Evolutionary conservation across 108 stramenopile species (phyloP).

Genomic region (Nitzschia sp.): DNA sequence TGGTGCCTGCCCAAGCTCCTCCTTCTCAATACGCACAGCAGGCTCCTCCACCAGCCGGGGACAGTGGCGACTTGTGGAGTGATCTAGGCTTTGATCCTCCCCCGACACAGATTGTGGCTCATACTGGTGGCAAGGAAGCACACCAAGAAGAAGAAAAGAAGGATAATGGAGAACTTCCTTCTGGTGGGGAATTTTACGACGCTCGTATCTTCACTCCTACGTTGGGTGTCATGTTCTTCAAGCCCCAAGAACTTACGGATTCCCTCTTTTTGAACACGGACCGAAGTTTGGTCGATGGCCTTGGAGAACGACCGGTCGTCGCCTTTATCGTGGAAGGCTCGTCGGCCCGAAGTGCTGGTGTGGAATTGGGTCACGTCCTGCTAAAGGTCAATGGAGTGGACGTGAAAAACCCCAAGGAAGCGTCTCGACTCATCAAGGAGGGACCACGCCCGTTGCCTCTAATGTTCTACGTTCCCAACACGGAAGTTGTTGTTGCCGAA

Average conservation of each 20-base stretch:
- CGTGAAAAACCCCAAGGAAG: constrained; percentile 90
- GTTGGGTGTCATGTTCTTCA: constrained; percentile 93
- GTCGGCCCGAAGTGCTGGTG: constrained; percentile 79
- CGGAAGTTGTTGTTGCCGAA: constrained; percentile 80
- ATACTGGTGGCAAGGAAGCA: constrained; percentile 25
- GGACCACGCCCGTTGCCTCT: constrained; percentile 84
- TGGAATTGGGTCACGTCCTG: constrained; percentile 85
- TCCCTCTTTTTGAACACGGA: constrained; percentile 84
- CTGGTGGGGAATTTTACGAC: constrained; percentile 90
- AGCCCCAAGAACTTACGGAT: constrained; percentile 86
- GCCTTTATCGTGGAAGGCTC: constrained; percentile 90
- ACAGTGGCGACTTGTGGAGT: constrained; percentile 65
- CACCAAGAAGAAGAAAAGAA: constrained; percentile 45
- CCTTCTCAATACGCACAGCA: constrained; percentile 27
- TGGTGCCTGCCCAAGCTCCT: constrained; percentile 26
- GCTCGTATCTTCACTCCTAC: constrained; percentile 90
- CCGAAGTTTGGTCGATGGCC: constrained; percentile 58
- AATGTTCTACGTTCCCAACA: constrained; percentile 86
- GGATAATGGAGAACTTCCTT: constrained; percentile 68
- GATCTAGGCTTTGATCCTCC: constrained; percentile 66
- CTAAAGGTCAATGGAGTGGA: constrained; percentile 89
- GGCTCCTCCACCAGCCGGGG: constrained; percentile 19
- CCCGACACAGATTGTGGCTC: constrained; percentile 19
- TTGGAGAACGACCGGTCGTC: constrained; percentile 86
- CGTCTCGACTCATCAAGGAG: constrained; percentile 87